Percentiles rank a stretch among this genome's conserved stretches.
These are phyloP conservation scores for Fusarium tjaetaba DNA, from an alignment of 2,329 filamentous ascomycete genomes.

Conservation along the genomic window DNA sequence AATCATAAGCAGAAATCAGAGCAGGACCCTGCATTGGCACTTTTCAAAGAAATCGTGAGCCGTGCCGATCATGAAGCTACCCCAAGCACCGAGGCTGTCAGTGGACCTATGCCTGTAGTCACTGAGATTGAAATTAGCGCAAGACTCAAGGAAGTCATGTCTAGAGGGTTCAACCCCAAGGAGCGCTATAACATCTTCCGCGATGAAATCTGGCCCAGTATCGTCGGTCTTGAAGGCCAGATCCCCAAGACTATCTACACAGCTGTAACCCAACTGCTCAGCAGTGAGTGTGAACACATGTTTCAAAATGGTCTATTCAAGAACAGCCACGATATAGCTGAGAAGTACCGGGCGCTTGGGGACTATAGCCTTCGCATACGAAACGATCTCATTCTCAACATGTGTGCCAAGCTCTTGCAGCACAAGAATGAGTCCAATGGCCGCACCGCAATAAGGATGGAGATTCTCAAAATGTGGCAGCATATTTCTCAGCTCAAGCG, in stretches of 20 bases:
- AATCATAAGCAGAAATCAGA: slow-evolving; percentile 4
- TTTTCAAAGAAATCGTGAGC: slow-evolving; percentile 52
- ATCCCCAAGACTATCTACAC: slow-evolving; percentile 45
- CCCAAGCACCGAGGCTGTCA: not conserved
- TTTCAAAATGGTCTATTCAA: slow-evolving; percentile 22
- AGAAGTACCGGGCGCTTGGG: slow-evolving; percentile 41
- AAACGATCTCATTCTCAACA: slow-evolving; percentile 47
- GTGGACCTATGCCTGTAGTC: slow-evolving; percentile 12
- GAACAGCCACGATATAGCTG: slow-evolving; percentile 41
- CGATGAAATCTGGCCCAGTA: slow-evolving; percentile 45
- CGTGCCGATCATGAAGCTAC: slow-evolving; percentile 6
- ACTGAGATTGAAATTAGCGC: slow-evolving; percentile 46
- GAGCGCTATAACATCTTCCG: slow-evolving; percentile 43
- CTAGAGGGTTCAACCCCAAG: slow-evolving; percentile 1
- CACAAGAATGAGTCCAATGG: slow-evolving; percentile 16
- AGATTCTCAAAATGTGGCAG: slow-evolving; percentile 51
- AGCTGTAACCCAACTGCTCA: slow-evolving; percentile 36
- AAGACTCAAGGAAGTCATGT: slow-evolving; percentile 43
- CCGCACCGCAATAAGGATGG: slow-evolving; percentile 37
- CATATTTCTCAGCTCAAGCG: slow-evolving; percentile 50
- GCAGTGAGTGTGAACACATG: slow-evolving; percentile 26
- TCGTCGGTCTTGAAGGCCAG: slow-evolving; percentile 41
- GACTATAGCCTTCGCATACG: slow-evolving; percentile 43
- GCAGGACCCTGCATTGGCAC: slow-evolving; percentile 43
- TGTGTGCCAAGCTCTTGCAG: slow-evolving; percentile 44